These are phyloP conservation scores for Penicillium arizonense DNA, from an alignment of 495 filamentous ascomycete genomes.

Conservation along the genomic window DNA sequence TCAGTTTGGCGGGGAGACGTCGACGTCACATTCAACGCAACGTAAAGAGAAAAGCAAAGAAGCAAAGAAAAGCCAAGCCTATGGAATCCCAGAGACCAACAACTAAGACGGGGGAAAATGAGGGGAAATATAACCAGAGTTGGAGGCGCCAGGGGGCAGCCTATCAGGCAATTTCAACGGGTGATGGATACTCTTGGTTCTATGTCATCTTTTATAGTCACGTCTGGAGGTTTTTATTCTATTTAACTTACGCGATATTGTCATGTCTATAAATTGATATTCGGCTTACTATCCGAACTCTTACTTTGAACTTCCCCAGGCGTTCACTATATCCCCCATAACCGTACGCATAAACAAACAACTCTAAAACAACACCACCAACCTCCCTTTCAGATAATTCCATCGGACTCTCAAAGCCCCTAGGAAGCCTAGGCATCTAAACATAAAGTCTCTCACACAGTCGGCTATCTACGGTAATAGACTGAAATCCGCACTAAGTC, in stretches of 20 bases:
- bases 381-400: slow-evolving; percentile 1
- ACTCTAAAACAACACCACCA: slow-evolving; percentile 11
- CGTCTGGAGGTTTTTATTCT: too few species aligned
- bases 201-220: too few species aligned
- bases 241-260: too few species aligned
- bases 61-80: too few species aligned
- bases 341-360: too few species aligned
- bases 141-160: slow-evolving; percentile 5
- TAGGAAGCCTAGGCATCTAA: slow-evolving; percentile 37
- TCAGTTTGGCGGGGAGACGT: slow-evolving; percentile 17
- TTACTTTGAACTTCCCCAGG: too few species aligned
- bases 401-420: too few species aligned
- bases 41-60: neutral
- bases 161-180: neutral
- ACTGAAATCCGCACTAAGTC: slow-evolving; percentile 50
- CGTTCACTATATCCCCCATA: too few species aligned
- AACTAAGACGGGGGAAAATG: slow-evolving; percentile 7
- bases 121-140: slow-evolving; percentile 19
- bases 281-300: too few species aligned
- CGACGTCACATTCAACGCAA: slow-evolving; percentile 17
- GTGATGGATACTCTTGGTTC: too few species aligned
- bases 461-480: slow-evolving; percentile 66
- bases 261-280: too few species aligned
- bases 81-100: neutral
- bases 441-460: slow-evolving; percentile 50